Conservation (phyloP, 2,329 filamentous ascomycete genomes). For the Talaromyces sp. region DNA sequence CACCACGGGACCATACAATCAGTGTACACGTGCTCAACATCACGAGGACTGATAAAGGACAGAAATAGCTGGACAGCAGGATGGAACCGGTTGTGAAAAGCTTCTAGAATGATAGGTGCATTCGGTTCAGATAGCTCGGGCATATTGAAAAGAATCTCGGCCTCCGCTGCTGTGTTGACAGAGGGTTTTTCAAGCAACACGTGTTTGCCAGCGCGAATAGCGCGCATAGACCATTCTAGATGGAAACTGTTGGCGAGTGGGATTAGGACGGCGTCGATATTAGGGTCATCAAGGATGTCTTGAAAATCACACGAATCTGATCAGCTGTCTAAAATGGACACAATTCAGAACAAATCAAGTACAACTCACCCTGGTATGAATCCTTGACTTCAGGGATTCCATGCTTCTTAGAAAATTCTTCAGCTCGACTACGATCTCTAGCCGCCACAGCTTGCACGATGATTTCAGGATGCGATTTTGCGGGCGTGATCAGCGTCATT, state of each 20-base stretch:
- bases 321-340: slow-evolving; percentile 1
- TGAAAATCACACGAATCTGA: background rate
- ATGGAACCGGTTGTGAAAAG: slow-evolving; percentile 46
- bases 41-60: slow-evolving; percentile 30
- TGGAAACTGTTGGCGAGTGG: slow-evolving; percentile 33
- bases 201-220: slow-evolving; percentile 46
- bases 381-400: slow-evolving; percentile 45
- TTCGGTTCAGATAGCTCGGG: slow-evolving; percentile 19
- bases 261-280: slow-evolving; percentile 43
- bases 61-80: slow-evolving; percentile 41
- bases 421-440: slow-evolving; percentile 42
- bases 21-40: slow-evolving; percentile 31
- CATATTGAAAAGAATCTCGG: slow-evolving; percentile 36
- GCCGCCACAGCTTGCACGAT: slow-evolving; percentile 50
- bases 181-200: slow-evolving; percentile 51
- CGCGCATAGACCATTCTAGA: slow-evolving; percentile 43
- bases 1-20: slow-evolving; percentile 23
- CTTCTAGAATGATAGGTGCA: slow-evolving; percentile 46
- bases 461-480: slow-evolving; percentile 49
- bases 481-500: slow-evolving; percentile 36
- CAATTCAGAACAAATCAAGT: slow-evolving; percentile 27
- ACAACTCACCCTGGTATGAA: slow-evolving; percentile 44
- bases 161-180: slow-evolving; percentile 39
- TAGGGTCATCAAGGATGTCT: slow-evolving; percentile 22
- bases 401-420: slow-evolving; percentile 47